phyloP scores from a whole-genome alignment of 768 basidiomycete genomes.

The Termitomyces eurrhizus region DNA sequence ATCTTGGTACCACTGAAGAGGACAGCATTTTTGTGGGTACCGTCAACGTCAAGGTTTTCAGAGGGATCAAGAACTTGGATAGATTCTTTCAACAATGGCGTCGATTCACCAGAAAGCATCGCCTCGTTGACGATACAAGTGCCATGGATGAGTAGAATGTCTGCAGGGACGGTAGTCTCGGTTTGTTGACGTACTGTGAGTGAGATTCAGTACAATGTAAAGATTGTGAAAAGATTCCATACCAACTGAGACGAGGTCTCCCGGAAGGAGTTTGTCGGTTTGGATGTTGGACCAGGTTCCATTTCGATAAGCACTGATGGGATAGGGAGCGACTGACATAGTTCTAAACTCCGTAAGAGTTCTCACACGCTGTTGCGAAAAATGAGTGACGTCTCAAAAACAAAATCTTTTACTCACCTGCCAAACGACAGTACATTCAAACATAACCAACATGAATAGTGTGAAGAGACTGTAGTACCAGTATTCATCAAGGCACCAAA shows the following conservation, averaged over 20 bases:
- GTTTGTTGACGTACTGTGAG: constrained; percentile 56
- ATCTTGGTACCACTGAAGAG: constrained; percentile 98
- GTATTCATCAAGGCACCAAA: constrained; percentile 98
- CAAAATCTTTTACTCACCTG: constrained; percentile 56
- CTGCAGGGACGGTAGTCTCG: constrained; percentile 90
- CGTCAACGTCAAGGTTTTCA: constrained; percentile 83
- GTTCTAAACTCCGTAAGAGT: constrained; percentile 95
- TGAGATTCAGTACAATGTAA: constrained; percentile 3
- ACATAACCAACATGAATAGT: constrained; percentile 96
- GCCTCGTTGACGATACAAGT: constrained; percentile 98
- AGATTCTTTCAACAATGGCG: constrained; percentile 93
- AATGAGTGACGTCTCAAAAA: neutral
- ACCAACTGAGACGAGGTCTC: constrained; percentile 85
- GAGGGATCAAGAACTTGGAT: constrained; percentile 75
- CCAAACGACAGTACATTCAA: constrained; percentile 98
- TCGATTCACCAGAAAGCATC: constrained; percentile 98
- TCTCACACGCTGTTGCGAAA: constrained; percentile 64
- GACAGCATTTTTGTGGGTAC: constrained; percentile 80
- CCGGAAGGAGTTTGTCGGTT: constrained; percentile 86
- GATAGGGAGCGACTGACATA: constrained; percentile 91
- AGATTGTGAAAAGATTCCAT: constrained; percentile 9
- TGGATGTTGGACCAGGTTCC: constrained; percentile 76
- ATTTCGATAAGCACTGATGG: constrained; percentile 78
- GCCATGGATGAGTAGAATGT: constrained; percentile 88
- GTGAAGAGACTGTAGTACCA: constrained; percentile 99